Conservation (phyloP, 768 basidiomycete species). For the Mycena rosella region DNA sequence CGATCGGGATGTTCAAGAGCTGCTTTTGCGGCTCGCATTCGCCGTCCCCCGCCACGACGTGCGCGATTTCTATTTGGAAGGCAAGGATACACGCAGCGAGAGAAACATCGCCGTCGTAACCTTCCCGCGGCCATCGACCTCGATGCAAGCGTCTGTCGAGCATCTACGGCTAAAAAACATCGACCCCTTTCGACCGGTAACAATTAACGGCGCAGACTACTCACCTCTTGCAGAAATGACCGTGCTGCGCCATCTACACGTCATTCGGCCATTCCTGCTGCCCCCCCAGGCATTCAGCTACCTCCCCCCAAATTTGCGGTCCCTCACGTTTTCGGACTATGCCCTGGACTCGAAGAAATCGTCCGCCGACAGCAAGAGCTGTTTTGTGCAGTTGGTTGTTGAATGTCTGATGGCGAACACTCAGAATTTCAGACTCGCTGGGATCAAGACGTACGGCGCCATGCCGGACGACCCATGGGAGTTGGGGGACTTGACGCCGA, state of each 20-base stretch:
- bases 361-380: constrained; percentile 23
- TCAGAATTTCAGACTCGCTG: background rate
- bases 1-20: background rate
- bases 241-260: constrained; percentile 22
- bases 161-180: constrained; percentile 23
- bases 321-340: constrained; percentile 32
- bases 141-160: constrained; percentile 25
- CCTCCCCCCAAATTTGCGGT: constrained; percentile 23
- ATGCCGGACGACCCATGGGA: constrained; percentile 28
- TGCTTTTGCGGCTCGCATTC: constrained; percentile 16
- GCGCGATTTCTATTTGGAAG: constrained; percentile 11
- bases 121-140: constrained; percentile 4
- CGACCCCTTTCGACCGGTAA: constrained; percentile 7
- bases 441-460: constrained; percentile 28
- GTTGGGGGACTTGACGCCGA: constrained; percentile 18
- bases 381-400: constrained; percentile 18
- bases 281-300: constrained; percentile 14
- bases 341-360: constrained; percentile 11
- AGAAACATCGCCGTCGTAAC: background rate
- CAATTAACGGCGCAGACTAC: background rate
- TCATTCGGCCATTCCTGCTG: constrained; percentile 17
- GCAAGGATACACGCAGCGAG: background rate
- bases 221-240: constrained; percentile 8
- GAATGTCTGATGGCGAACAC: constrained; percentile 1
- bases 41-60: constrained; percentile 3